Base-by-base conservation (phyloP, 345 rosid species). In the Cardamine resedifolia region DNA sequence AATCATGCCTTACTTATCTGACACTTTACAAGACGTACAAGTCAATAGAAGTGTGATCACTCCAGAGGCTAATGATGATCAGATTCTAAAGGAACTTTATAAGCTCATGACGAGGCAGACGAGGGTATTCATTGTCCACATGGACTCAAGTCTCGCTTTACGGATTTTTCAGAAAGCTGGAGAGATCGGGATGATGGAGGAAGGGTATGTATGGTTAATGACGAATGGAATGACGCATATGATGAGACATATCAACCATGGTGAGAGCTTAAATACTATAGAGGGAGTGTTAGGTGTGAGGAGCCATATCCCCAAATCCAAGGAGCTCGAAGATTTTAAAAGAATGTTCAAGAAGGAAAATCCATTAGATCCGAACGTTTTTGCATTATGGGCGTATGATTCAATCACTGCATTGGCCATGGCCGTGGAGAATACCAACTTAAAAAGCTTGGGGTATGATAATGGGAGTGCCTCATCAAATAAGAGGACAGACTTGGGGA, bases 201-300 rank as follows among this genome's bases (percentile, higher is more conserved):
- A 75, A 24, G 92, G 92, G 3, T 87, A 83, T 41, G 87, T 74
- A 10, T 90, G 96, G 93, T 68, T 90, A 50, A 7, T 72, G 33
- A 74, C 85, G 23, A 30, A 70, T 2, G 60, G 50, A 12, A 59
- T 77, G 28, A 61, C 78, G 26, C 58, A 66, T 26, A 39, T 55
- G 51, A 6, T 82, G 20, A 69, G 66, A 8, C 21, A 24, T 9
- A 31, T 31, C 12, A 24, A 58, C n/a, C n/a, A 10, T 1, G 12
- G 41, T 26, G 18, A 18, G 47, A 18, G 27, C 58, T 16, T 80
- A 23, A 57, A 48, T 11, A 62, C 64, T 10, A 33, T 80, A 57
- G 47, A 75, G 7, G 83, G 83, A 1, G 55, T 80, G 1, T 28
- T 80, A 21, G 82, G 86, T 45, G 60, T 83, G 21, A 75, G 49